Percentiles rank a stretch among this genome's conserved stretches.
Conservation (phyloP, 768 basidiomycete genomes). For the Boletus vinaceobasis region DNA sequence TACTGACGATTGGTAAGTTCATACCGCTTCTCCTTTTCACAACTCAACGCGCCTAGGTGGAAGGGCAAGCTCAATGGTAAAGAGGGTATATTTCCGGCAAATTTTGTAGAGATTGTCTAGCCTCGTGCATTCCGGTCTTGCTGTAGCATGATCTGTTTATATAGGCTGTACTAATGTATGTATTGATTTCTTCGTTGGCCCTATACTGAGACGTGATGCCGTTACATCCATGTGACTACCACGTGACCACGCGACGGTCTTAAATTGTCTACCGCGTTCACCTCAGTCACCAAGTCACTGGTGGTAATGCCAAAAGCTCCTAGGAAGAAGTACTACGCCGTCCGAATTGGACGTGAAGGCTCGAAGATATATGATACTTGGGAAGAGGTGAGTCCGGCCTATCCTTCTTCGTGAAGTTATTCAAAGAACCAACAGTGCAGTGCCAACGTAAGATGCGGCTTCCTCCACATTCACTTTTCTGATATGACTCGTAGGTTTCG, state of each 20-base stretch:
- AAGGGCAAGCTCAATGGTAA: slow-evolving; percentile 59
- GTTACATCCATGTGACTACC: neutral
- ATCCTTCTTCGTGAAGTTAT: neutral
- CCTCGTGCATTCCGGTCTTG: too few species aligned
- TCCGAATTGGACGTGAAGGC: slow-evolving; percentile 53
- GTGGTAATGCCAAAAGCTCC: slow-evolving; percentile 29
- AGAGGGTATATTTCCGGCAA: slow-evolving; percentile 77
- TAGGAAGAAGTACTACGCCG: slow-evolving; percentile 56
- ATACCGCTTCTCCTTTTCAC: neutral
- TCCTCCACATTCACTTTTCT: neutral
- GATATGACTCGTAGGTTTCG: slow-evolving; percentile 39
- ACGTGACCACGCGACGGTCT: neutral
- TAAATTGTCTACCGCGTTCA: neutral
- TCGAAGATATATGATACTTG: slow-evolving; percentile 56
- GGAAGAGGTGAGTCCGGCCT: slow-evolving; percentile 47
- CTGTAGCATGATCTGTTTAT: neutral
- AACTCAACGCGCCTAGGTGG: slow-evolving; percentile 52
- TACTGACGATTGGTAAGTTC: slow-evolving; percentile 66
- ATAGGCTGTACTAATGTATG: neutral
- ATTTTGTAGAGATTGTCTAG: slow-evolving; percentile 70
- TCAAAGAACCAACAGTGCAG: slow-evolving; percentile 38
- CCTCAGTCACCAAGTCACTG: too few species aligned
- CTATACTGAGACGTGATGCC: too few species aligned
- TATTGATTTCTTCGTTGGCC: neutral
- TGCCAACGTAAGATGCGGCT: slow-evolving; percentile 34